These are phyloP conservation scores for Zymoseptoria ardabiliae DNA, from an alignment of 2,329 filamentous ascomycete species.

Conservation along the genomic window DNA sequence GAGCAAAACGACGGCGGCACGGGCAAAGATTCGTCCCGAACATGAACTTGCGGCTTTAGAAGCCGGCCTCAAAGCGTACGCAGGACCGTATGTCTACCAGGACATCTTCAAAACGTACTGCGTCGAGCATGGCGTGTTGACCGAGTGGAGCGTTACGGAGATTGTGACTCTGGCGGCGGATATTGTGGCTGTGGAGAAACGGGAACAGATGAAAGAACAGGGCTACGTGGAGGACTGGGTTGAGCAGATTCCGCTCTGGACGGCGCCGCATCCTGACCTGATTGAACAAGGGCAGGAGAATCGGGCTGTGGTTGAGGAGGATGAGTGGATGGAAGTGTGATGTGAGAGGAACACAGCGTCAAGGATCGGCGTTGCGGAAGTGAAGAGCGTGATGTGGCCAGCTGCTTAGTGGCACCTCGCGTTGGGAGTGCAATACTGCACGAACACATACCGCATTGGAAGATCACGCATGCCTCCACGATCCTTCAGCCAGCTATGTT, in stretches of 20 bases:
- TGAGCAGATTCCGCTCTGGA: constrained; percentile 20
- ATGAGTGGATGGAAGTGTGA: not conserved
- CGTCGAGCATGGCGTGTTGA: constrained; percentile 10
- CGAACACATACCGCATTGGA: not conserved
- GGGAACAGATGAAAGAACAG: constrained; percentile 1
- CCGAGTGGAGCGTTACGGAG: constrained; percentile 26
- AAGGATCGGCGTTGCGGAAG: not conserved
- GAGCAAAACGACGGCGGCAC: constrained; percentile 11
- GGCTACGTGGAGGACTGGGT: constrained; percentile 23
- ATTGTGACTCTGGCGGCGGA: constrained; percentile 25
- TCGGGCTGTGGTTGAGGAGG: not conserved
- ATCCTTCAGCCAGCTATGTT: not conserved
- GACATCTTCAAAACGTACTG: constrained; percentile 23
- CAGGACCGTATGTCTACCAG: constrained; percentile 21
- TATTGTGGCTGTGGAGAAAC: constrained; percentile 13
- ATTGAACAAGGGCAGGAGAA: not conserved
- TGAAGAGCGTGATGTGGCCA: not conserved
- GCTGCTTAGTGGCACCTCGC: not conserved
- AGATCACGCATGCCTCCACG: not conserved
- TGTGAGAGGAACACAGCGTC: not conserved
- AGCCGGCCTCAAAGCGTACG: constrained; percentile 18
- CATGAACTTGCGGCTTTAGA: constrained; percentile 27
- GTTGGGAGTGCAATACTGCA: not conserved
- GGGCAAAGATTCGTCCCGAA: constrained; percentile 26
- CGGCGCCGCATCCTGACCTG: not conserved